Conservation (phyloP, 208 protist genomes). For the Leishmania gerbilli region DNA sequence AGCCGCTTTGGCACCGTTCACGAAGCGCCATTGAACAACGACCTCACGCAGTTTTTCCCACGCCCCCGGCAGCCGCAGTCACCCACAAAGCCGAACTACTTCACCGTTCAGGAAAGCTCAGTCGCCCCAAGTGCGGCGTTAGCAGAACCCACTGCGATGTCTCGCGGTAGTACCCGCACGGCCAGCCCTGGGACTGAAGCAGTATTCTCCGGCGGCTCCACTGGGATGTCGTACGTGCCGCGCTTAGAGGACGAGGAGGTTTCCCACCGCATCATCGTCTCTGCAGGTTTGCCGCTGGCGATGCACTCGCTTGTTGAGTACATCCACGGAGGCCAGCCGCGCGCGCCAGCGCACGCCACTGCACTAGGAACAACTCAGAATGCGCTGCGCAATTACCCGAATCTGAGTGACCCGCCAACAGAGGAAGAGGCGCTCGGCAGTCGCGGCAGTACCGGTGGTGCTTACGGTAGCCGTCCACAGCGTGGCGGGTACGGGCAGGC, state of each 20-base stretch:
- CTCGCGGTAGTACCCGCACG: neutral
- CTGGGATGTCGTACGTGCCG: conserved; percentile 4
- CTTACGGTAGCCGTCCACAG: neutral
- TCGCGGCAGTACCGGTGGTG: neutral
- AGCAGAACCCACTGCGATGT: neutral
- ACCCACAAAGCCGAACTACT: conserved; percentile 15
- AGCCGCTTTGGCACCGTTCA: conserved; percentile 15
- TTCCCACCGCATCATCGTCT: conserved; percentile 58
- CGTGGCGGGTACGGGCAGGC: conserved; percentile 11
- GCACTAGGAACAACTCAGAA: conserved; percentile 20
- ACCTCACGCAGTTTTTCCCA: neutral
- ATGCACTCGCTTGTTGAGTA: conserved; percentile 49
- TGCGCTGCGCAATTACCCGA: conserved; percentile 54
- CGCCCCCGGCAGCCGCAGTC: conserved; percentile 14
- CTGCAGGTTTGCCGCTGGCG: conserved; percentile 62
- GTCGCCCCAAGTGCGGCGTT: neutral
- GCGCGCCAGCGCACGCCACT: conserved; percentile 11
- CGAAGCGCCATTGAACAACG: neutral
- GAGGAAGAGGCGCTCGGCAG: conserved; percentile 16
- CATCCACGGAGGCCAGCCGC: conserved; percentile 63
- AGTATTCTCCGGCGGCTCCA: neutral
- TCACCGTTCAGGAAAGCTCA: conserved; percentile 32
- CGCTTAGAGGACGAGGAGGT: conserved; percentile 48
- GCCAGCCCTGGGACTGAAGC: neutral
- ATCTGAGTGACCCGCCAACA: conserved; percentile 38